These are phyloP conservation scores for Aspergillus tubingensis DNA, from an alignment of 2,329 filamentous ascomycete species.

Conservation along the genomic window DNA sequence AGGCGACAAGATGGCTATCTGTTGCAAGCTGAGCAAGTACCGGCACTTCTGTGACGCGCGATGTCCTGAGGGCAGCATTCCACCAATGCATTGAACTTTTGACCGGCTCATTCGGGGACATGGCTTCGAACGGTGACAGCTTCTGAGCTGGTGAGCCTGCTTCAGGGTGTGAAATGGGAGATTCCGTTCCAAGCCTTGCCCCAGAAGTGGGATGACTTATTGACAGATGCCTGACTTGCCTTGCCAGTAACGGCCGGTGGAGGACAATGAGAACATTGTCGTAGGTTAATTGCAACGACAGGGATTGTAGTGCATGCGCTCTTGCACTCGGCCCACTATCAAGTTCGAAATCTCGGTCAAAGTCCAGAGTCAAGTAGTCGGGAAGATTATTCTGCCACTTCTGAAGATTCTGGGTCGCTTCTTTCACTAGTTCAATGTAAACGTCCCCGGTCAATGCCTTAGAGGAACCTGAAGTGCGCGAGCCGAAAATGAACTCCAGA, in stretches of 20 bases:
- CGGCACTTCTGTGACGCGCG: constrained; percentile 36
- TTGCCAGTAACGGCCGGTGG: constrained; percentile 46
- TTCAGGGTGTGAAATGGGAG: not conserved
- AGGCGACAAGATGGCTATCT: constrained; percentile 48
- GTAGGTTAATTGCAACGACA: constrained; percentile 48
- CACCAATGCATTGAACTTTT: constrained; percentile 26
- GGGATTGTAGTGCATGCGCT: constrained; percentile 37
- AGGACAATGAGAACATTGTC: constrained; percentile 48
- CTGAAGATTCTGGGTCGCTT: constrained; percentile 23
- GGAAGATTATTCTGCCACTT: constrained; percentile 22
- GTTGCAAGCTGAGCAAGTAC: constrained; percentile 41
- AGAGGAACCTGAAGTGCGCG: constrained; percentile 22
- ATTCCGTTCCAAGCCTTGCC: constrained; percentile 1
- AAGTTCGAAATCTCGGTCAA: constrained; percentile 19
- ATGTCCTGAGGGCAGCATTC: constrained; percentile 44
- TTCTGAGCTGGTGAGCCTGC: not conserved
- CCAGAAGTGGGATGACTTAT: constrained; percentile 7
- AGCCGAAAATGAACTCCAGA: constrained; percentile 28
- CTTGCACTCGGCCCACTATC: constrained; percentile 12
- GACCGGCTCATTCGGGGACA: constrained; percentile 1
- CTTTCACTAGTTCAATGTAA: constrained; percentile 20
- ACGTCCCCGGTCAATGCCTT: constrained; percentile 21
- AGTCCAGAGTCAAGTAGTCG: constrained; percentile 20
- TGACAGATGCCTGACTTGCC: constrained; percentile 36
- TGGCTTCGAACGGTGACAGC: constrained; percentile 7